Conservation (phyloP, 495 filamentous ascomycete genomes). For the Astrothelium subdiscretum region DNA sequence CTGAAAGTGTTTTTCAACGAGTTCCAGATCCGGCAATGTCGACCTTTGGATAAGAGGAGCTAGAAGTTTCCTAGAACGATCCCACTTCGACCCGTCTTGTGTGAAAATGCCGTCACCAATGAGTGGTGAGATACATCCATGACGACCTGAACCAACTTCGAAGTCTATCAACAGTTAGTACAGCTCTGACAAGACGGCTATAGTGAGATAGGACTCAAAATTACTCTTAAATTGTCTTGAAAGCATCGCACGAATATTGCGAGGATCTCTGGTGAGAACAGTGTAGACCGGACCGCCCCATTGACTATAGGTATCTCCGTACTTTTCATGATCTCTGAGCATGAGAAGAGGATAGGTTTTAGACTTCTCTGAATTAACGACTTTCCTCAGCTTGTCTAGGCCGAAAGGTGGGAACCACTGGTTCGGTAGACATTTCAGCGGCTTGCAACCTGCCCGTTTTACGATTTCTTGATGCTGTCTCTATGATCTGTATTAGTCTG, state of each 20-base stretch:
- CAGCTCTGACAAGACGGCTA: neutral
- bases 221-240: neutral
- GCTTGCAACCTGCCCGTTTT: neutral
- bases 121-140: neutral
- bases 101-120: slow-evolving; percentile 51
- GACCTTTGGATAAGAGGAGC: slow-evolving; percentile 47
- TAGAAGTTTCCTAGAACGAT: slow-evolving; percentile 32
- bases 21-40: slow-evolving; percentile 46
- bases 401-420: neutral
- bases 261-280: neutral
- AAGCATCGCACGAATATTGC: neutral
- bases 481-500: neutral
- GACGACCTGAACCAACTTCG: neutral
- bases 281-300: neutral
- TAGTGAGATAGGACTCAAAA: neutral
- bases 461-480: neutral
- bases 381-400: neutral
- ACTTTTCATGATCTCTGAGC: neutral
- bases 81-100: slow-evolving; percentile 53
- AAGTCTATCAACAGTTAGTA: neutral
- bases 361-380: neutral
- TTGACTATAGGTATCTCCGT: neutral
- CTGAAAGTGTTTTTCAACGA: slow-evolving; percentile 50
- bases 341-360: neutral
- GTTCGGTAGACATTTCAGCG: neutral